These are phyloP conservation scores for Rutstroemia sp. DNA, from an alignment of 2,329 filamentous ascomycete genomes.

Conservation along the genomic window DNA sequence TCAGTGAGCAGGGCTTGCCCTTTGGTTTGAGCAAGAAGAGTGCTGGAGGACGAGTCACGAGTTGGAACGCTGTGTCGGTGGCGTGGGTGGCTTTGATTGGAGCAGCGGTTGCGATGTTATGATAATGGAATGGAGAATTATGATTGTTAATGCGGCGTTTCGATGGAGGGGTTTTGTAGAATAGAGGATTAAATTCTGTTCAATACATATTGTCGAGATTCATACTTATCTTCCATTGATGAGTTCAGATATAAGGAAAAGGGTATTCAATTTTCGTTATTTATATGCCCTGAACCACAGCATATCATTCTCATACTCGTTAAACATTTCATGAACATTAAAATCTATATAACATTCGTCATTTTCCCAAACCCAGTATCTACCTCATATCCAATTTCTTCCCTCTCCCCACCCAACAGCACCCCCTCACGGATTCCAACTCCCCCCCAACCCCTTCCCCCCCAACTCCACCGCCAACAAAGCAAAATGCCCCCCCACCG, in stretches of 20 bases:
- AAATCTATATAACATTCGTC: not conserved
- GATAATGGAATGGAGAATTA: not conserved
- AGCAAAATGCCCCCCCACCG: slow-evolving; percentile 72
- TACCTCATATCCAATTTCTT: not conserved
- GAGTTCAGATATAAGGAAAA: too few relatives aligned
- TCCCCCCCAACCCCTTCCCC: not conserved
- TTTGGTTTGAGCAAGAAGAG: slow-evolving; percentile 31
- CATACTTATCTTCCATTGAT: too few relatives aligned
- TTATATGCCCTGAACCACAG: not conserved
- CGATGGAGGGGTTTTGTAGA: not conserved
- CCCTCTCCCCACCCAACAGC: not conserved
- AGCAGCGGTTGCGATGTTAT: not conserved
- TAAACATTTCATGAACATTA: not conserved
- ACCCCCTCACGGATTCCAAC: not conserved
- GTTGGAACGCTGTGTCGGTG: not conserved
- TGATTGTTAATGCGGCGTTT: not conserved
- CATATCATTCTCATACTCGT: not conserved
- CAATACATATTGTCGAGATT: not conserved
- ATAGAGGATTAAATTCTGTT: not conserved
- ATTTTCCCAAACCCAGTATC: not conserved
- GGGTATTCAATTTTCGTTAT: too few relatives aligned
- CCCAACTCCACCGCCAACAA: slow-evolving; percentile 47
- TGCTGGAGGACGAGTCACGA: not conserved
- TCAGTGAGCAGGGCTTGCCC: slow-evolving; percentile 53
- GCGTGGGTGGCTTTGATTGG: not conserved